A percentile compares a stretch with the other conserved stretches of the same genome.
Conservation (phyloP, 352 stramenopile species). For the Phytophthora megakarya region DNA sequence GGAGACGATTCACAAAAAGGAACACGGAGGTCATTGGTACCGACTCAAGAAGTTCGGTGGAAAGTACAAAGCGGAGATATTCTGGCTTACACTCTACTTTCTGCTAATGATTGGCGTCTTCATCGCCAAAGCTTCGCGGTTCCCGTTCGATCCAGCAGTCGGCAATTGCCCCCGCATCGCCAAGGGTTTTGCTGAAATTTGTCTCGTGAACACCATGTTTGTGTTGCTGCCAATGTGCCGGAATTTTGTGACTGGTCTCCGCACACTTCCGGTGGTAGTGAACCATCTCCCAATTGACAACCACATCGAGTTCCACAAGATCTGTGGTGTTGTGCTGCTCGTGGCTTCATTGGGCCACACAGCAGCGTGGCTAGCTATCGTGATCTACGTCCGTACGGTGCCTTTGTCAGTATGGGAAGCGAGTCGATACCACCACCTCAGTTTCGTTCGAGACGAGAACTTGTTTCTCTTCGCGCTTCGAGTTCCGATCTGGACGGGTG, state of each 20-base stretch:
- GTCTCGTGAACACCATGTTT: constrained; percentile 77
- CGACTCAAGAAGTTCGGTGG: constrained; percentile 42
- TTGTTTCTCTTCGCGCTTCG: constrained; percentile 46
- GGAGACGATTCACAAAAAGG: constrained; percentile 16
- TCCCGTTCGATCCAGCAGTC: constrained; percentile 53
- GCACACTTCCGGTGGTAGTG: constrained; percentile 48
- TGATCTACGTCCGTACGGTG: constrained; percentile 53
- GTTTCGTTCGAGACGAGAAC: constrained; percentile 59
- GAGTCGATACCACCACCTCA: constrained; percentile 51
- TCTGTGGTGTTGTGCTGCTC: constrained; percentile 76
- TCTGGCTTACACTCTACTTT: constrained; percentile 55
- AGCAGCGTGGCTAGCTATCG: constrained; percentile 55
- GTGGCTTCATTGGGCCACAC: constrained; percentile 62
- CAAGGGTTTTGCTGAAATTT: constrained; percentile 72
- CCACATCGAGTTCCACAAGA: constrained; percentile 76
- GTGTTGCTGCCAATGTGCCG: constrained; percentile 79
- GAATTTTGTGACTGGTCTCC: constrained; percentile 63
- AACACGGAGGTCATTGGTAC: constrained; percentile 24
- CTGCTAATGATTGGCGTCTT: constrained; percentile 50
- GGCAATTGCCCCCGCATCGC: constrained; percentile 60
- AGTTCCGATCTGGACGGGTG: constrained; percentile 67
- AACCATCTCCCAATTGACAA: constrained; percentile 64
- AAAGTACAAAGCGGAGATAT: constrained; percentile 58
- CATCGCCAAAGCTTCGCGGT: constrained; percentile 47
- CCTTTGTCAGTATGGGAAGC: constrained; percentile 43